These are phyloP conservation scores for Lindgomyces ingoldianus DNA, from an alignment of 495 filamentous ascomycete genomes.

Conservation along the genomic window DNA sequence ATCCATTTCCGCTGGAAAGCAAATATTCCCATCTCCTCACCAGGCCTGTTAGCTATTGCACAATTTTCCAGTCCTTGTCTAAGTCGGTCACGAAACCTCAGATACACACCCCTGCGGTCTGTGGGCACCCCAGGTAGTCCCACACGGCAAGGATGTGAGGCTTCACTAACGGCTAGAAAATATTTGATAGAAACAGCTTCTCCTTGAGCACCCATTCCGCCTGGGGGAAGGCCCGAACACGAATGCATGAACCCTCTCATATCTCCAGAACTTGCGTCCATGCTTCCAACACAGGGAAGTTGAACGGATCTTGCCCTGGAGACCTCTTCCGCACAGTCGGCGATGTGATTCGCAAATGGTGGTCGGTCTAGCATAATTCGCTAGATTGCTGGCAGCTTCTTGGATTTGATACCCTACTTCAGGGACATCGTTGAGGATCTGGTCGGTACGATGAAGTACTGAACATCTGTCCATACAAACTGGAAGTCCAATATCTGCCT, in stretches of 20 bases:
- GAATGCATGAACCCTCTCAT: conserved; percentile 29
- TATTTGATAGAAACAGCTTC: conserved; percentile 19
- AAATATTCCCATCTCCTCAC: no score
- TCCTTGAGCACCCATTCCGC: conserved; percentile 22
- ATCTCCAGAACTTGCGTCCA: conserved; percentile 33
- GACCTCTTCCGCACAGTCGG: neutral
- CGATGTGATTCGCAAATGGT: conserved; percentile 18
- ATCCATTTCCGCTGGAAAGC: no score
- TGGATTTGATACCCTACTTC: conserved; percentile 28
- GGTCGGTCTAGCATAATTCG: conserved; percentile 13
- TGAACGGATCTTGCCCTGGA: neutral
- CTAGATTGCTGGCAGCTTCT: conserved; percentile 30
- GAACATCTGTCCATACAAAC: conserved; percentile 12
- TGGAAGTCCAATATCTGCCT: conserved; percentile 32
- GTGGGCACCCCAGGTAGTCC: conserved; percentile 18
- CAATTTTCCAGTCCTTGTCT: neutral
- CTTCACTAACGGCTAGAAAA: conserved; percentile 22
- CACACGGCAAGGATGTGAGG: conserved; percentile 26
- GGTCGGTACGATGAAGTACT: conserved; percentile 18
- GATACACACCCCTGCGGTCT: neutral
- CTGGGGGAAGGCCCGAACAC: conserved; percentile 22
- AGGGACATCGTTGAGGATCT: conserved; percentile 13
- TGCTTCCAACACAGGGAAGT: conserved; percentile 26
- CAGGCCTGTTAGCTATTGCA: neutral
- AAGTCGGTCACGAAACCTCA: neutral